Conservation (phyloP, 805 yeast genomes). For the Starmerella apis region DNA sequence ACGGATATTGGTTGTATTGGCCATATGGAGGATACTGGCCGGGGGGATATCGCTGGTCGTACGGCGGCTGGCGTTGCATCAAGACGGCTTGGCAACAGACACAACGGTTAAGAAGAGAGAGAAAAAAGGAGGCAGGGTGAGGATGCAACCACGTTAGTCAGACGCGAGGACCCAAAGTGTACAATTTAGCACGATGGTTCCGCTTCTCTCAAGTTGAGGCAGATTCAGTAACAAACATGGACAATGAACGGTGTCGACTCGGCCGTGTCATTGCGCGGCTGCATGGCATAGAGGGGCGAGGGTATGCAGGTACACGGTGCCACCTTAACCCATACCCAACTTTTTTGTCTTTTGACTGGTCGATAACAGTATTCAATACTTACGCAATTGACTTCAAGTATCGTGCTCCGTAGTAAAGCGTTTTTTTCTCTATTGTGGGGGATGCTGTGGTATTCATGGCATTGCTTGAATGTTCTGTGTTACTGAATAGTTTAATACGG, state of each 20-base stretch:
- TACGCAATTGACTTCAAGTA: too few species aligned
- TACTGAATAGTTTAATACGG: too few species aligned
- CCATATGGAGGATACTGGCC: constrained; percentile 1
- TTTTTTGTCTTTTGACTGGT: too few species aligned
- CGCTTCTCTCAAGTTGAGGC: background rate
- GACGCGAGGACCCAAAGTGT: background rate
- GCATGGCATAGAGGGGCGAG: constrained; percentile 5
- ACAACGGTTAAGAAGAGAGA: constrained; percentile 10
- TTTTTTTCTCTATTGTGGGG: too few species aligned
- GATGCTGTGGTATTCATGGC: too few species aligned
- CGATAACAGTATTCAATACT: too few species aligned
- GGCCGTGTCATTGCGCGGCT: background rate
- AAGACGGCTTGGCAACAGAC: background rate
- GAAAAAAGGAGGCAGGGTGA: constrained; percentile 6
- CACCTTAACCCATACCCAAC: constrained; percentile 6
- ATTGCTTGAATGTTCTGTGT: too few species aligned
- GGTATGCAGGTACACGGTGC: constrained; percentile 8
- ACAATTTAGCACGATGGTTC: background rate
- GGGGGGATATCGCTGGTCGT: constrained; percentile 17
- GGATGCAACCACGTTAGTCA: constrained; percentile 8
- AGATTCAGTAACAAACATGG: background rate
- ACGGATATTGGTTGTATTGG: constrained; percentile 6
- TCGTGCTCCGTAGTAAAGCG: too few species aligned
- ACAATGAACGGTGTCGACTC: background rate
- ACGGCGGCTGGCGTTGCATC: constrained; percentile 17